Evolutionary conservation across 139 green algal genomes (phyloP).

Genomic region (Deuterostichococcus epilithicus): DNA sequence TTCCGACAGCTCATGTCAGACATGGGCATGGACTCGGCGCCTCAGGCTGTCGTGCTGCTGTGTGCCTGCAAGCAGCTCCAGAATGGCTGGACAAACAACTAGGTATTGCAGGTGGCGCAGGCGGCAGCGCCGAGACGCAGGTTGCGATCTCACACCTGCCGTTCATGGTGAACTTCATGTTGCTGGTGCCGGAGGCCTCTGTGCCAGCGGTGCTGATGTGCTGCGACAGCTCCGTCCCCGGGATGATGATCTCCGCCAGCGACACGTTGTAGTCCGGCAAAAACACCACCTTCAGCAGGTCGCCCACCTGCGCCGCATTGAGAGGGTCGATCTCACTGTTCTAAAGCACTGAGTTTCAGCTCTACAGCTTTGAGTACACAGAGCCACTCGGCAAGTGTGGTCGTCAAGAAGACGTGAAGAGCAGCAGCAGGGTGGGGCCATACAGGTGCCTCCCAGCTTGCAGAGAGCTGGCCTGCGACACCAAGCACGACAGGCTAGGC

Average conservation of each 20-base stretch:
- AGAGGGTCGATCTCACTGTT: background rate
- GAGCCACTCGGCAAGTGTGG: background rate
- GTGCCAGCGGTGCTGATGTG: constrained; percentile 97
- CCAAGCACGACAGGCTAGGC: too few species aligned
- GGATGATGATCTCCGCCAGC: constrained; percentile 90
- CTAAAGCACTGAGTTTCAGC: too few species aligned
- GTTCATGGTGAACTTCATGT: constrained; percentile 99
- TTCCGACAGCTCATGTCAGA: too few species aligned
- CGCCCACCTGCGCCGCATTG: constrained; percentile 18
- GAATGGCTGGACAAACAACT: background rate
- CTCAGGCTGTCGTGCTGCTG: too few species aligned
- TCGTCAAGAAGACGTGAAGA: background rate
- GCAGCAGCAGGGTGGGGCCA: background rate
- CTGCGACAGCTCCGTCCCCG: constrained; percentile 84
- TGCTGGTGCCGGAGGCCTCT: constrained; percentile 92
- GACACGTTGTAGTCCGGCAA: constrained; percentile 99
- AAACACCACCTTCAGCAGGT: constrained; percentile 70
- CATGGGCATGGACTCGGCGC: too few species aligned
- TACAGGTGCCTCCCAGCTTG: background rate
- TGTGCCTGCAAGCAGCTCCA: too few species aligned
- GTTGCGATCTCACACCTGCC: constrained; percentile 55
- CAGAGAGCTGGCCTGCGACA: too few species aligned
- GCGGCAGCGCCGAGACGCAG: constrained; percentile 28
- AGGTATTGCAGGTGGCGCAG: background rate
- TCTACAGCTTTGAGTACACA: background rate